Evolutionary conservation across 306 rosid genomes (phyloP), one percentile per base, ranked within the genome.

Genomic region (Rosa lucieae): DNA sequence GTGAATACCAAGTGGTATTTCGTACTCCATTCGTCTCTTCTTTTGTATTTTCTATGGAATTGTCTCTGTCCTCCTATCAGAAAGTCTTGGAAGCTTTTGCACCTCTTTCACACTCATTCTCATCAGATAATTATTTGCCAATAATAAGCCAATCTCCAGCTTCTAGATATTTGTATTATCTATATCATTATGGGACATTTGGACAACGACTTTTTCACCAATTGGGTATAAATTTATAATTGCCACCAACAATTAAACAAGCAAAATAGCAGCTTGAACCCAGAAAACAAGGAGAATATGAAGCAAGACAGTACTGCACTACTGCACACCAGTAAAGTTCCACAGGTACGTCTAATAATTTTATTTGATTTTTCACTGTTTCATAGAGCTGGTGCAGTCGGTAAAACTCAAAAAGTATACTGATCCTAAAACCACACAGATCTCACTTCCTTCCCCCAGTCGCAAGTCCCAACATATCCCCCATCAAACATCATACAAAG

Each of bases 1-100:
- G 83, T 85, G 86, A 87, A 75, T 77, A 83, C 77, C 84, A 70
- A 74, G 74, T 69, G 85, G 78, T 78, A 21, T 73, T 59, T 52
- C 80, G 85, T 70, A 74, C 80, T 69, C 61, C 76, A 43, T 74
- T 76, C 48, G 92, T 88, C 94, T 61, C 82, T 74, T 78, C 78
- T 85, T 48, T 69, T 80, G 92, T 85, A 74, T 81, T 85, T 85
- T 83, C 65, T 51, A 47, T 58, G 42, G 92, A 78, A 35, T 52
- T 78, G 91, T 91, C 92, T 73, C 18, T 79, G 81, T 87, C 86
- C 82, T 51, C 67, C 51, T 67, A 76, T 61, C 78, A 80, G 80
- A 82, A 82, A 80, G 77, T 43, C 66, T 80, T 75, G 81, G 87
- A 88, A 80, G 65, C 80, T 80, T 80, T 81, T 78, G 85, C 75